A percentile compares a stretch with the other conserved stretches of the same genome.
These are phyloP conservation scores for Aspergillus neotritici DNA, from an alignment of 2,329 filamentous ascomycete species.

Conservation along the genomic window DNA sequence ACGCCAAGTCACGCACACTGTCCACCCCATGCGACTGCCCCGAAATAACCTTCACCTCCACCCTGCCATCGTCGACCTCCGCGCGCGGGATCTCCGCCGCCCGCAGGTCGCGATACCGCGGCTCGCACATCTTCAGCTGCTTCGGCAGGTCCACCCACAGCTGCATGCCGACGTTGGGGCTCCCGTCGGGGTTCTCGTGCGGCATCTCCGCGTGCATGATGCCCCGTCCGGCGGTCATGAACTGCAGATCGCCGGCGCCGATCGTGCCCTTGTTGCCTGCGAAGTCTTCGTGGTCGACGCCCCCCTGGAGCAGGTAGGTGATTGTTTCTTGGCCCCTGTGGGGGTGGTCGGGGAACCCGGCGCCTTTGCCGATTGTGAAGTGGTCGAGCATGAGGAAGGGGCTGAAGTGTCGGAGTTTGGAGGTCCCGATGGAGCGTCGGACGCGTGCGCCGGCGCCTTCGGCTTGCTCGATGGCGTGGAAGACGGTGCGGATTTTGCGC, in stretches of 20 bases:
- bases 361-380: slow-evolving; percentile 71
- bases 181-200: slow-evolving; percentile 66
- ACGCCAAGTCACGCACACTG: slow-evolving; percentile 81
- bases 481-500: slow-evolving; percentile 73
- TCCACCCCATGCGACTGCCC: slow-evolving; percentile 80
- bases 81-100: slow-evolving; percentile 72
- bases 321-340: slow-evolving; percentile 82
- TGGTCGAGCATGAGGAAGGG: slow-evolving; percentile 97
- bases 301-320: slow-evolving; percentile 81
- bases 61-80: slow-evolving; percentile 65
- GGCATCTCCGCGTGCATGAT: slow-evolving; percentile 98
- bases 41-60: slow-evolving; percentile 83
- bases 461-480: slow-evolving; percentile 76
- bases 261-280: slow-evolving; percentile 80
- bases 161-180: slow-evolving; percentile 79
- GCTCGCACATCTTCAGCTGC: slow-evolving; percentile 79
- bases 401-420: slow-evolving; percentile 75
- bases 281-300: slow-evolving; percentile 88
- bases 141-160: slow-evolving; percentile 90
- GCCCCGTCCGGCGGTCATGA: slow-evolving; percentile 91
- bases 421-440: slow-evolving; percentile 78
- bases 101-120: slow-evolving; percentile 80
- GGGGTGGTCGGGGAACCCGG: slow-evolving; percentile 85
- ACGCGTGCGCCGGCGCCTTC: slow-evolving; percentile 87
- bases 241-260: slow-evolving; percentile 82